Percentiles rank a stretch among this genome's conserved stretches.
Conservation (phyloP, 2,329 filamentous ascomycete genomes). For the Rhynchosporium graminicola region DNA sequence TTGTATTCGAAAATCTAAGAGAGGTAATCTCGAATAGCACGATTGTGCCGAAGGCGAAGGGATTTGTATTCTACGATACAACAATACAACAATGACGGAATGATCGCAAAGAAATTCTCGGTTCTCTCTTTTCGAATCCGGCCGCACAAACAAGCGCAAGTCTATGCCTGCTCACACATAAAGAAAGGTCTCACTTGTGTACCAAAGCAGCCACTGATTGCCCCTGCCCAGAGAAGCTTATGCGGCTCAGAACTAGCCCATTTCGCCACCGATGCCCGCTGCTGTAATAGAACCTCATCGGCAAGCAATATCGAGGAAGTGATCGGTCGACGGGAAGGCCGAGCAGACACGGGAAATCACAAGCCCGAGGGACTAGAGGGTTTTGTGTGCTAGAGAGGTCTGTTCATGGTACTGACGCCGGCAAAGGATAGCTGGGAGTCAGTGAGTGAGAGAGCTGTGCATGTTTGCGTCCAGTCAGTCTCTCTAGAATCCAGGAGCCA, state of each 20-base stretch:
- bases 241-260: not conserved
- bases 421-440: no score
- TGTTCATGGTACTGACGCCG: not conserved
- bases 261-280: not conserved
- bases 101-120: no score
- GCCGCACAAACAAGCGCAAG: no score
- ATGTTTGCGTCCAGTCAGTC: not conserved
- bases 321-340: not conserved
- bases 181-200: not conserved
- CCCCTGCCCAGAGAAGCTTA: not conserved
- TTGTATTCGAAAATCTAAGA: no score
- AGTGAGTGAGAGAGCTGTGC: no score
- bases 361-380: constrained; percentile 2
- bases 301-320: not conserved
- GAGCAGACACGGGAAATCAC: not conserved
- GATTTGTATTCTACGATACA: no score
- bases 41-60: no score
- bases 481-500: no score
- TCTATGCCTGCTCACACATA: no score
- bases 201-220: not conserved
- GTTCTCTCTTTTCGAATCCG: no score
- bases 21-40: no score
- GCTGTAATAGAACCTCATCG: not conserved
- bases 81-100: no score
- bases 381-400: not conserved